Evolutionary conservation across 148 eudicot genomes (phyloP), one percentile per base, ranked within the genome.

Genomic region (Vaccinium corymbosum): DNA sequence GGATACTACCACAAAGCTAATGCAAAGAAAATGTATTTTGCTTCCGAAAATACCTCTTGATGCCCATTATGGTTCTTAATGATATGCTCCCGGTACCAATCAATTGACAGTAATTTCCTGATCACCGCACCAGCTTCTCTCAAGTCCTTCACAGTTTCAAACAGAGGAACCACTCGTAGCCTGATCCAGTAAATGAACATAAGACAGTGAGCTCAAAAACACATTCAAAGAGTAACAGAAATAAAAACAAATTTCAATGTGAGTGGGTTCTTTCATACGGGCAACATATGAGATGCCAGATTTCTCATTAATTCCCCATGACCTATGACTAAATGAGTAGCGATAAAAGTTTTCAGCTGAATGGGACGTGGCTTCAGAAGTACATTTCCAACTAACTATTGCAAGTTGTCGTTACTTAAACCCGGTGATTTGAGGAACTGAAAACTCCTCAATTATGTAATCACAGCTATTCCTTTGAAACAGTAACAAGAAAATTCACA

Each of bases 61-160:
- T 94, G 93, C 19, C 98, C 93, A 66, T 91, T 87, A 81, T 95
- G 98, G 89, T 95, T 94, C 87, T 86, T 91, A 81, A 94, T 89
- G 66, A 94, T 84, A 88, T 95, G 98, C 61, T 94, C 91, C 52
- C 92, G 83, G 82, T 95, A 94, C 98, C 98, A 94, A 86, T 94
- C 95, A 64, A 95, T 92, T 22, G 98, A 94, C 79, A 95, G 85
- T 51, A 95, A 76, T 87, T 90, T 90, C 87, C 94, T 85, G 80
- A 95, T 90, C 51, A 91, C 98, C n/a, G 95, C 87, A n/a, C 98
- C 98, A 81, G 98, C 98, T 88, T 80, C 92, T 83, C 93, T 89
- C 91, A 95, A 87, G 87, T 95, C 97, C 87, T 90, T 89, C 79
- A 95, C 98, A 32, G 98, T 94, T 86, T 95, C 98, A 88, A 95